phyloP scores from a whole-genome alignment of 345 rosid species.

The Gossypium mustelinum region DNA sequence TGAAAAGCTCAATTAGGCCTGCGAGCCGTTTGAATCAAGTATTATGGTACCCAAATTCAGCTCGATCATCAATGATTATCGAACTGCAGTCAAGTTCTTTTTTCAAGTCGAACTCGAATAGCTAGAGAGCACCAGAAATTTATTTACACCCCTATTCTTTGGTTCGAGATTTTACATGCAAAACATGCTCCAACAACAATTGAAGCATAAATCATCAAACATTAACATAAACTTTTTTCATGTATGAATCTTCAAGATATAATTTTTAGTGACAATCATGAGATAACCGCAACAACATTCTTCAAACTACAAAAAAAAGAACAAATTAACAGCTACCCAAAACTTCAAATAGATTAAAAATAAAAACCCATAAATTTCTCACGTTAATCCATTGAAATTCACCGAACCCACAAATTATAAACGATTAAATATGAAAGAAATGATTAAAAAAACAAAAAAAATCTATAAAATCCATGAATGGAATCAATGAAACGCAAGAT shows the following conservation, averaged over 20 bases:
- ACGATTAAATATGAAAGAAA: background rate
- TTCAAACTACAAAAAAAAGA: background rate
- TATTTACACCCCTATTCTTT: no score
- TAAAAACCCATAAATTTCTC: background rate
- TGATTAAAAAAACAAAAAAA: background rate
- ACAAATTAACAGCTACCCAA: background rate
- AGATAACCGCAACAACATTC: background rate
- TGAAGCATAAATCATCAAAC: background rate
- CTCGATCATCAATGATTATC: no score
- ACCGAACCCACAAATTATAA: background rate
- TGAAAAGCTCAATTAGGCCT: no score
- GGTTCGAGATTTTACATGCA: background rate
- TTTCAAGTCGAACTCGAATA: no score
- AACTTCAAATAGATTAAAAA: background rate
- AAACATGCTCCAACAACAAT: background rate
- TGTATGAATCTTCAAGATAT: background rate
- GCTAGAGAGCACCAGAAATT: no score
- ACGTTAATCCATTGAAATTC: background rate
- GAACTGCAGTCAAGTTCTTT: no score
- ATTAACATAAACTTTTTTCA: background rate
- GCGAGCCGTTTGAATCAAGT: no score
- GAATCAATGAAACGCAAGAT: slow-evolving; percentile 14
- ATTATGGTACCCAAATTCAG: no score
- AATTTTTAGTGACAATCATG: background rate
- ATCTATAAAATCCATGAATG: slow-evolving; percentile 3